Evolutionary conservation across 192 early-diverging fungal genomes (phyloP).

Genomic region (Backusella tarrabulga): DNA sequence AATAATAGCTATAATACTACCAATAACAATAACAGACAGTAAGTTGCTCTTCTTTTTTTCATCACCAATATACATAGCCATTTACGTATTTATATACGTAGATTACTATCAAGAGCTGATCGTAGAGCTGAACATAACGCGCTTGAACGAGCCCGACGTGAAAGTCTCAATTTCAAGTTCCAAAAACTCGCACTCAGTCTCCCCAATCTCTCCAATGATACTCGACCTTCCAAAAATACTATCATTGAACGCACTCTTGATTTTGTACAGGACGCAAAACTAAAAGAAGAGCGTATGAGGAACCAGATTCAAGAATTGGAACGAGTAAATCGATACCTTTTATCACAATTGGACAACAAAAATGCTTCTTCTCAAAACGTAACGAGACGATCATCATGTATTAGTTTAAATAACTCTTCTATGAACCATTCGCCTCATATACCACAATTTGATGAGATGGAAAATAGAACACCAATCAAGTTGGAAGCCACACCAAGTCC

Average conservation of each 20-base stretch:
- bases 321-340: slow-evolving; percentile 9
- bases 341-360: slow-evolving; percentile 11
- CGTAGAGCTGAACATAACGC: slow-evolving; percentile 75
- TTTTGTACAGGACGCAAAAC: slow-evolving; percentile 37
- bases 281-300: slow-evolving; percentile 22
- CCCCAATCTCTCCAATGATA: slow-evolving; percentile 65
- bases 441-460: not conserved
- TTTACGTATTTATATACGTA: not conserved
- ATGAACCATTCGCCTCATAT: not conserved
- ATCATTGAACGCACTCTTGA: slow-evolving; percentile 78
- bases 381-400: not conserved
- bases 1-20: not conserved
- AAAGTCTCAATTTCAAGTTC: slow-evolving; percentile 76
- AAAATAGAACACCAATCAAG: not conserved
- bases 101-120: slow-evolving; percentile 18
- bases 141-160: slow-evolving; percentile 74
- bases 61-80: not conserved
- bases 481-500: not conserved
- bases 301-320: slow-evolving; percentile 22
- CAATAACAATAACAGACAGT: not conserved
- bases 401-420: not conserved
- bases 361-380: not conserved
- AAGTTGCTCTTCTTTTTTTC: not conserved
- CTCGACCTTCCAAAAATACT: slow-evolving; percentile 74
- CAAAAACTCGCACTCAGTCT: slow-evolving; percentile 75